Evolutionary conservation across 129 eudicot genomes (phyloP).

Genomic region (Arctium minus): DNA sequence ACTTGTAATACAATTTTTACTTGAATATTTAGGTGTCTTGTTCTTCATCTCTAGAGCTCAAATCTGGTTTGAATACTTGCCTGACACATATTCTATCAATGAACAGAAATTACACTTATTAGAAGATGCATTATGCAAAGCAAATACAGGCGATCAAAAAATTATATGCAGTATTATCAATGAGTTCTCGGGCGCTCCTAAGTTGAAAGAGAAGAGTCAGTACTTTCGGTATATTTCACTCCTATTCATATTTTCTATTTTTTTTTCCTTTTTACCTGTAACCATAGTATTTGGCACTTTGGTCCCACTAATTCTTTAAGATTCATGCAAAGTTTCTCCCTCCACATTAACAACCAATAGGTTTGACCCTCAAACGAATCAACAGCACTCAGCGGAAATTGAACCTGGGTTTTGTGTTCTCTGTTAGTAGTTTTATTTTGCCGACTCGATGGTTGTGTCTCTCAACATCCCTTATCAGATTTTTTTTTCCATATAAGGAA

Average conservation of each 20-base stretch:
- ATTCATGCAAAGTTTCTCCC: neutral
- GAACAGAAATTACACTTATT: slow-evolving; percentile 58
- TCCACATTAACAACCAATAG: neutral
- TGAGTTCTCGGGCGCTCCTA: slow-evolving; percentile 50
- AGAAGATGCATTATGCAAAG: slow-evolving; percentile 58
- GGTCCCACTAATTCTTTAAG: neutral
- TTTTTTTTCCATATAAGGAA: neutral
- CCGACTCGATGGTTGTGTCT: too few relatives aligned
- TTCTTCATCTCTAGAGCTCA: neutral
- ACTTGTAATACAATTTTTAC: neutral
- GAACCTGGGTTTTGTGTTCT: neutral
- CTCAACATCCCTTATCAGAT: neutral
- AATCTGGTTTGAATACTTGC: neutral
- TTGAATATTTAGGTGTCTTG: neutral
- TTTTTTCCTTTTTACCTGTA: neutral
- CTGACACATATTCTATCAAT: slow-evolving; percentile 13
- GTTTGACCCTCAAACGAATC: neutral
- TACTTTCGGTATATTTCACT: slow-evolving; percentile 46
- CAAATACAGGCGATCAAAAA: slow-evolving; percentile 44
- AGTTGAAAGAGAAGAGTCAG: slow-evolving; percentile 67
- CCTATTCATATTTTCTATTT: neutral
- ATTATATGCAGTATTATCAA: slow-evolving; percentile 39
- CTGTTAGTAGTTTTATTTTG: neutral
- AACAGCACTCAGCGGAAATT: too few relatives aligned
- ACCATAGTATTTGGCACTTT: neutral